Evolutionary conservation across 257 asterid species (phyloP), one percentile per base, ranked within the genome.

Genomic region (Linaria vulgaris): DNA sequence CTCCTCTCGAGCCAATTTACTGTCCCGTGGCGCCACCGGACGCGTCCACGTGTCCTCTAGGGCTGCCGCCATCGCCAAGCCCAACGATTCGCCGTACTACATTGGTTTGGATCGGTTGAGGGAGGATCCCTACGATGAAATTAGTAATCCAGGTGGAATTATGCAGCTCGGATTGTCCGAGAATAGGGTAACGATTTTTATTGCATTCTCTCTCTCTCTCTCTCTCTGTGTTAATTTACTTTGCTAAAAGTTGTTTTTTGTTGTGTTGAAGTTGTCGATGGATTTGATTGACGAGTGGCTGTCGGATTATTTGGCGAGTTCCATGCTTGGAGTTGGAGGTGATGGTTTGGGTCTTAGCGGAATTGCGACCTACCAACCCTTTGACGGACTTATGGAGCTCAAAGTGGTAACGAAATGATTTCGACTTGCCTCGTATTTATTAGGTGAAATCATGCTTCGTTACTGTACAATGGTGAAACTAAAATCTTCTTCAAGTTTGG

Each of bases 281-380:
- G 99, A 94, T 87, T 80, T 94, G 71, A 87, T 90, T 44, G 95
- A 82, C 75, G 83, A 78, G 45, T 87, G 99, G 97, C 71, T 94
- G 45, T 72, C 81, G 1, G 74, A 67, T 22, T 79, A 85, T 66
- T 70, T 82, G 63, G 72, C 71, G 30, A 75, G 71, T 60, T 71
- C 80, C 14, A 75, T 73, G 46, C 75, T 74, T 47, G 91, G 88
- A 72, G 72, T 51, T 23, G 79, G 66, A 19, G 77, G 72, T 63
- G 79, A 61, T 46, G 78, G 74, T 48, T 63, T 69, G 63, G 77
- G 82, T 53, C 69, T 91, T 21, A 55, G 78, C 59, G 96, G 94
- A 37, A 85, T 89, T 57, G 87, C 96, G 7, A 69, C 84, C 0
- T 92, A 92, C 78, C 95, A 87, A 76, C 97, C 97, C 0, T 69